A percentile compares a stretch with the other conserved stretches of the same genome.
phyloP scores from a whole-genome alignment of 2,329 filamentous ascomycete species.

The Daldinia sp. region DNA sequence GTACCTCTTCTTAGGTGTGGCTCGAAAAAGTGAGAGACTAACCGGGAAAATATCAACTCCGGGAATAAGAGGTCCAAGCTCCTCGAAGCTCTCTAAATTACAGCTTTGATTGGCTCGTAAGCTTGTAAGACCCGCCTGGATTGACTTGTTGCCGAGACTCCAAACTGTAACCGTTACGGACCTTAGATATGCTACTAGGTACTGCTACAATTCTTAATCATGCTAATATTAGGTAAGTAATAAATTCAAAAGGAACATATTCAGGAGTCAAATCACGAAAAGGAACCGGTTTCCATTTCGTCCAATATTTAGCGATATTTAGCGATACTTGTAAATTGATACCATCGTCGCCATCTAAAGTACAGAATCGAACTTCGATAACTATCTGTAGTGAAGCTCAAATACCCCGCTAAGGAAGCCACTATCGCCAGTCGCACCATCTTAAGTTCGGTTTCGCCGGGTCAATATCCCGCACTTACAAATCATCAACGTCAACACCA shows the following conservation, averaged over 20 bases:
- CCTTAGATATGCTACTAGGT: no score
- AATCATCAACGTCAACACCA: slow-evolving; percentile 7
- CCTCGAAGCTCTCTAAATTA: background rate
- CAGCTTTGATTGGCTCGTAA: background rate
- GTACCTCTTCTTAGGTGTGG: no score
- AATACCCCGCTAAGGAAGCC: slow-evolving; percentile 38
- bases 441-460: slow-evolving; percentile 24
- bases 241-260: background rate
- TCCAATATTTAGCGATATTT: slow-evolving; percentile 13
- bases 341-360: background rate
- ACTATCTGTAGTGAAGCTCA: slow-evolving; percentile 28
- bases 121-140: slow-evolving; percentile 7
- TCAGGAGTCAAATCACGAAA: slow-evolving; percentile 26
- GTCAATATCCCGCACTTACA: slow-evolving; percentile 14
- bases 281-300: slow-evolving; percentile 24
- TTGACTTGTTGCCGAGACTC: slow-evolving; percentile 30
- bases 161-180: slow-evolving; percentile 19
- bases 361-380: slow-evolving; percentile 22
- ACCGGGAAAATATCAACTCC: slow-evolving; percentile 19
- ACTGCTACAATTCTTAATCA: no score
- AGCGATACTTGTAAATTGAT: slow-evolving; percentile 25
- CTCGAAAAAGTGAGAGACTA: background rate
- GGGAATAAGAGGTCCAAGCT: slow-evolving; percentile 22
- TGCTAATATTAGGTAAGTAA: no score
- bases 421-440: slow-evolving; percentile 28